These are phyloP conservation scores for Chaetomiaceae sp. DNA, from an alignment of 2,329 filamentous ascomycete species.

Conservation along the genomic window DNA sequence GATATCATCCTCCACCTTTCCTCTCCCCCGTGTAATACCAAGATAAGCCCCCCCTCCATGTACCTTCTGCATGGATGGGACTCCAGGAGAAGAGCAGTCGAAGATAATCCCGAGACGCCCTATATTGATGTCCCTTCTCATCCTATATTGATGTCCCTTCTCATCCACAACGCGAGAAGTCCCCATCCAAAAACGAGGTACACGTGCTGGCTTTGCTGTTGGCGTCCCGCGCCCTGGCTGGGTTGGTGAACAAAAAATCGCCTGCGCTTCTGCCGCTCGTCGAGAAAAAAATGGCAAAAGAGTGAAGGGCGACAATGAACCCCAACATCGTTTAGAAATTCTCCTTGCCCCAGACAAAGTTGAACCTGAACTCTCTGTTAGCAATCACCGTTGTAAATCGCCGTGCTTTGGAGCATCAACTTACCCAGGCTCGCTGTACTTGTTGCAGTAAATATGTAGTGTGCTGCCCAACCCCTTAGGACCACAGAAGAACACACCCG, in stretches of 20 bases:
- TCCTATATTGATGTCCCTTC: not conserved
- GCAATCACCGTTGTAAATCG: slow-evolving; percentile 13
- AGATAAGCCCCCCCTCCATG: no score
- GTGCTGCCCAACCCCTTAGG: slow-evolving; percentile 74
- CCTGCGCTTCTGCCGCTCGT: not conserved
- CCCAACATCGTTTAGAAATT: slow-evolving; percentile 49
- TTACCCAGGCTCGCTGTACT: slow-evolving; percentile 78
- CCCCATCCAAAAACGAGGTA: not conserved
- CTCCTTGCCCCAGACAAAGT: slow-evolving; percentile 65
- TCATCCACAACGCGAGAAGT: not conserved
- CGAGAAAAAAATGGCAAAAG: not conserved
- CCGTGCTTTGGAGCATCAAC: slow-evolving; percentile 31
- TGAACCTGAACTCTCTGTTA: slow-evolving; percentile 45
- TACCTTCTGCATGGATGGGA: no score
- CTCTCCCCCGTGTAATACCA: no score
- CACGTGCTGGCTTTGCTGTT: not conserved
- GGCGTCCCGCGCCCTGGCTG: slow-evolving; percentile 19
- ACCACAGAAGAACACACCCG: slow-evolving; percentile 80
- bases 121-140: no score
- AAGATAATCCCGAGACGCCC: no score
- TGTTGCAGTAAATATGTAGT: slow-evolving; percentile 80
- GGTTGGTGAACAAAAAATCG: not conserved
- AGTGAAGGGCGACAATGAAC: not conserved
- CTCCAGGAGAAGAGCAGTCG: no score
- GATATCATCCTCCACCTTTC: not conserved